phyloP scores from a whole-genome alignment of 78 protist genomes.

The Capsaspora owczarzaki region DNA sequence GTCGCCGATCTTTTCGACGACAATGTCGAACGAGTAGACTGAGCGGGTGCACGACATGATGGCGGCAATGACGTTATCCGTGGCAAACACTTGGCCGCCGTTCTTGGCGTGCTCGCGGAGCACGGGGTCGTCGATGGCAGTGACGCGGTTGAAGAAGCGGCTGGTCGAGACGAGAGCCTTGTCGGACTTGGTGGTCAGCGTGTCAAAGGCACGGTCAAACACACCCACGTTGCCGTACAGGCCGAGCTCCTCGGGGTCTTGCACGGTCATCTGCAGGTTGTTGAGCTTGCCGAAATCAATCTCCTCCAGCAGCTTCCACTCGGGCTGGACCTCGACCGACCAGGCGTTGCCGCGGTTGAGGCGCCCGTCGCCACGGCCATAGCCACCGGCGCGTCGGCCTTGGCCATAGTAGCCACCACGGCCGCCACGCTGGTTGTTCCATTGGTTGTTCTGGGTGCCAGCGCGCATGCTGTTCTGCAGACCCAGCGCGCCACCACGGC shows the following conservation, averaged over 20 bases:
- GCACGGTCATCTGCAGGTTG: not conserved
- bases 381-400: too few relatives aligned
- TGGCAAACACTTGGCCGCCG: conserved; percentile 54
- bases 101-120: not conserved
- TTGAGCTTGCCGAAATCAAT: conserved; percentile 18
- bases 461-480: not conserved
- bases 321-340: conserved; percentile 29
- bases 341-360: conserved; percentile 12
- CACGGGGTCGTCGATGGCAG: conserved; percentile 37
- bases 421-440: not conserved
- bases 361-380: not conserved
- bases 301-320: conserved; percentile 25
- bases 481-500: conserved; percentile 4
- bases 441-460: too few relatives aligned
- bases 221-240: conserved; percentile 6
- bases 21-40: conserved; percentile 70
- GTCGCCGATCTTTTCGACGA: conserved; percentile 43
- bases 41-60: conserved; percentile 65
- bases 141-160: conserved; percentile 4
- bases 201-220: conserved; percentile 36
- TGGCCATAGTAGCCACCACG: not conserved
- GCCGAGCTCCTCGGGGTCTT: conserved; percentile 19
- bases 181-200: conserved; percentile 19
- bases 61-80: conserved; percentile 56
- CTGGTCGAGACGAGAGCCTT: conserved; percentile 1